These are phyloP conservation scores for Elasticomyces elasticus DNA, from an alignment of 495 filamentous ascomycete species.

Conservation along the genomic window DNA sequence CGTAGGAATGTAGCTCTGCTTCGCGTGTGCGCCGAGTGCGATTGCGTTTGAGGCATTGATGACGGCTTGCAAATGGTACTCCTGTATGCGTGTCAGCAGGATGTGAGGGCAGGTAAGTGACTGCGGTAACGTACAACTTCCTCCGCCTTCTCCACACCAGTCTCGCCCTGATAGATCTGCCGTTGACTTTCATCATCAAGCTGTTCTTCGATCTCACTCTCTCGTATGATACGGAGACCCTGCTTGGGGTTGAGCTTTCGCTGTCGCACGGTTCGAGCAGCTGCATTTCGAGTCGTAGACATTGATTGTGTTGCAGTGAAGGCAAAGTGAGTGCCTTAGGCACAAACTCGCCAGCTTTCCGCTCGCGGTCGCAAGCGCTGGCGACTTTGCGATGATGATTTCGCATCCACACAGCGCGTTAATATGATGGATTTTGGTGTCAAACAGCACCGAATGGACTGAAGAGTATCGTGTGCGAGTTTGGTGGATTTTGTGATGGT, in stretches of 20 bases:
- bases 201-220: constrained; percentile 70
- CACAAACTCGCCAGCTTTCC: constrained; percentile 4
- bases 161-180: constrained; percentile 73
- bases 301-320: constrained; percentile 1
- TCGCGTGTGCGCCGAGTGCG: constrained; percentile 57
- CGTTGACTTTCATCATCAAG: constrained; percentile 52
- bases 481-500: constrained; percentile 13
- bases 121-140: constrained; percentile 68
- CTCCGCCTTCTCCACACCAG: constrained; percentile 91
- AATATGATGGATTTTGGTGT: constrained; percentile 22
- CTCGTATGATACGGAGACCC: constrained; percentile 70
- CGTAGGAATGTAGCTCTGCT: constrained; percentile 69
- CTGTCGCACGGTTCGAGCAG: constrained; percentile 43
- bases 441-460: constrained; percentile 6
- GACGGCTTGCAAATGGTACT: constrained; percentile 94
- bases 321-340: background rate
- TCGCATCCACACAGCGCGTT: constrained; percentile 2
- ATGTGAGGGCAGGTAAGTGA: background rate
- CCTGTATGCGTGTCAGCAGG: constrained; percentile 43
- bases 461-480: constrained; percentile 1
- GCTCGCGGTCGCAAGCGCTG: constrained; percentile 12
- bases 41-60: constrained; percentile 63
- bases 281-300: constrained; percentile 26
- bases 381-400: background rate
- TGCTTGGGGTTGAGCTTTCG: constrained; percentile 89